Conservation (phyloP, 2,329 filamentous ascomycete species). For the Leptographium flavum region DNA sequence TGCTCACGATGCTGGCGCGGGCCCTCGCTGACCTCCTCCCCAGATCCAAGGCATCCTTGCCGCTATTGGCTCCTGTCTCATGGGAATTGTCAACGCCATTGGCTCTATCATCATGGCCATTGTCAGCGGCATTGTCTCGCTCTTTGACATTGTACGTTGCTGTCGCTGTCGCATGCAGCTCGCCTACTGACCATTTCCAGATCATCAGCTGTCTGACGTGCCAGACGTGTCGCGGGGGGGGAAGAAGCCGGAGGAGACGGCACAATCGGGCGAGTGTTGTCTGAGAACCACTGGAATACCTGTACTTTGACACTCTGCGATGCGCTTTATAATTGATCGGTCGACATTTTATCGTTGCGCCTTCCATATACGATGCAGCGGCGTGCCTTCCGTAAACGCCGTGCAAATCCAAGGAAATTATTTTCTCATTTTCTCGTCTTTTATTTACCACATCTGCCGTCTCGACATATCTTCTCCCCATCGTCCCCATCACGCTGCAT, state of each 20-base stretch:
- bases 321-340: too few relatives aligned
- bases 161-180: not conserved
- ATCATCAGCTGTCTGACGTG: constrained; percentile 52
- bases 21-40: not conserved
- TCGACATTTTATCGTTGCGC: too few relatives aligned
- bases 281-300: not conserved
- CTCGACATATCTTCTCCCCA: not conserved
- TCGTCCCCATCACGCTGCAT: constrained; percentile 21
- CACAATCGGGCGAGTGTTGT: not conserved
- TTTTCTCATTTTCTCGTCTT: too few relatives aligned
- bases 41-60: constrained; percentile 40
- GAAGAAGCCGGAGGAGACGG: not conserved
- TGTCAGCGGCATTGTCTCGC: constrained; percentile 49
- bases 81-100: constrained; percentile 54
- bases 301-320: too few relatives aligned
- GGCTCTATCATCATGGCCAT: constrained; percentile 51
- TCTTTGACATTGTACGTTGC: constrained; percentile 37
- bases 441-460: too few relatives aligned
- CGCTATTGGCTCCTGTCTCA: constrained; percentile 52
- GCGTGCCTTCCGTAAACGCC: too few relatives aligned
- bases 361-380: too few relatives aligned
- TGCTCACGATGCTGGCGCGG: not conserved
- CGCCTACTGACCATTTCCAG: constrained; percentile 20
- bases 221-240: constrained; percentile 24
- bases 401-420: too few relatives aligned